These are phyloP conservation scores for Closterium sp. DNA, from an alignment of 139 green algal genomes.

Conservation along the genomic window DNA sequence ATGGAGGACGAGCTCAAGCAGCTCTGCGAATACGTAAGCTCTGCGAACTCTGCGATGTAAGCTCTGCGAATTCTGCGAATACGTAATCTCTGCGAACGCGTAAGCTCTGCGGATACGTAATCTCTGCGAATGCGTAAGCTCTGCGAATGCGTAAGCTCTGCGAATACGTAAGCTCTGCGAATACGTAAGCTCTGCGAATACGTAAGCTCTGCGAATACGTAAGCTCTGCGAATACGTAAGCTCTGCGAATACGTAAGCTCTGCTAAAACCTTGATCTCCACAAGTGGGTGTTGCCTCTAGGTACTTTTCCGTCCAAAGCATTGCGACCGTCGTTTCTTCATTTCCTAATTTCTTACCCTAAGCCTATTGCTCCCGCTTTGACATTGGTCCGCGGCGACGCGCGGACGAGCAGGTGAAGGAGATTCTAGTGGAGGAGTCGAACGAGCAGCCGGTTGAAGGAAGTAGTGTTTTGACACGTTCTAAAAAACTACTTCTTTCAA, in stretches of 20 bases:
- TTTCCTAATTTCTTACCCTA: neutral
- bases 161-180: no score
- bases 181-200: no score
- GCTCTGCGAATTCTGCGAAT: no score
- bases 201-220: neutral
- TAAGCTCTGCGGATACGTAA: neutral
- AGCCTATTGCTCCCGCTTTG: neutral
- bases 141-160: no score
- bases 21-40: constrained; percentile 82
- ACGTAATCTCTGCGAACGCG: constrained; percentile 63
- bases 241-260: constrained; percentile 82
- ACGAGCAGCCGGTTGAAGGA: no score
- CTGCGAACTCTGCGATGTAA: no score
- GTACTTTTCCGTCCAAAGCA: neutral
- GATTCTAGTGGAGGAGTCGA: constrained; percentile 98
- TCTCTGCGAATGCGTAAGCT: constrained; percentile 82
- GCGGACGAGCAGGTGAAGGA: constrained; percentile 73
- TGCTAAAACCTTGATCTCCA: no score
- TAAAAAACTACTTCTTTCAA: no score
- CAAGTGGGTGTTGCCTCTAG: no score
- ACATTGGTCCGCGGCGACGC: no score
- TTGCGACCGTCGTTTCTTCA: neutral
- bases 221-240: constrained; percentile 56
- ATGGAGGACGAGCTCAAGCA: constrained; percentile 94
- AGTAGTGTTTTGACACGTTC: no score